phyloP scores from a whole-genome alignment of 768 basidiomycete species.

The Cystobasidium tubakii region DNA sequence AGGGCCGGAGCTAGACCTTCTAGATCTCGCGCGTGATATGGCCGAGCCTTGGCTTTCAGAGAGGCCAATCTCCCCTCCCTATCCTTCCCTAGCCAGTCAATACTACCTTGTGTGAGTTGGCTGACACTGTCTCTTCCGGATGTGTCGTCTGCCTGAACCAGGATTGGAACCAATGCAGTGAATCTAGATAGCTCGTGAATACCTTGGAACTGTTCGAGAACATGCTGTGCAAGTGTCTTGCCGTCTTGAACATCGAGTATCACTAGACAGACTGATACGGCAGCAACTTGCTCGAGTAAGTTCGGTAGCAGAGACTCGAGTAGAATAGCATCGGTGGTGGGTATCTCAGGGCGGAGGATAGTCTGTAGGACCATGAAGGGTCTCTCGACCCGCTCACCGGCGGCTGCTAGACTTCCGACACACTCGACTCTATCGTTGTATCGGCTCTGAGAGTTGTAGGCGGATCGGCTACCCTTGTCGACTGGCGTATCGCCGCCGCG shows the following conservation, averaged over 20 bases:
- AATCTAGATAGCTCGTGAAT: neutral
- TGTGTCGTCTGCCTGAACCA: neutral
- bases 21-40: neutral
- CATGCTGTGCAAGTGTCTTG: constrained; percentile 12
- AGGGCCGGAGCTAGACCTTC: neutral
- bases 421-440: neutral
- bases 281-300: constrained; percentile 2
- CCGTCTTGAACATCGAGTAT: neutral
- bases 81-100: constrained; percentile 1
- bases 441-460: neutral
- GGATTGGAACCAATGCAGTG: neutral
- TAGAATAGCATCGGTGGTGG: neutral
- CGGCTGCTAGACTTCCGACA: neutral
- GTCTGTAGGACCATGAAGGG: neutral
- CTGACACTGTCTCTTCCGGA: constrained; percentile 5
- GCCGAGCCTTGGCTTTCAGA: neutral
- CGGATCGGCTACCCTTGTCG: neutral
- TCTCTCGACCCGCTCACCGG: neutral
- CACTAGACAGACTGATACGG: constrained; percentile 3
- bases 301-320: neutral
- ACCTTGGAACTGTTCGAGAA: neutral
- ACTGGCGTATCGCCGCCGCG: neutral
- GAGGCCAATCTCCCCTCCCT: neutral
- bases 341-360: neutral
- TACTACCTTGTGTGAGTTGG: constrained; percentile 11